Conservation (phyloP, 1,284 basidiomycete genomes). For the Prillingera fragicola region DNA sequence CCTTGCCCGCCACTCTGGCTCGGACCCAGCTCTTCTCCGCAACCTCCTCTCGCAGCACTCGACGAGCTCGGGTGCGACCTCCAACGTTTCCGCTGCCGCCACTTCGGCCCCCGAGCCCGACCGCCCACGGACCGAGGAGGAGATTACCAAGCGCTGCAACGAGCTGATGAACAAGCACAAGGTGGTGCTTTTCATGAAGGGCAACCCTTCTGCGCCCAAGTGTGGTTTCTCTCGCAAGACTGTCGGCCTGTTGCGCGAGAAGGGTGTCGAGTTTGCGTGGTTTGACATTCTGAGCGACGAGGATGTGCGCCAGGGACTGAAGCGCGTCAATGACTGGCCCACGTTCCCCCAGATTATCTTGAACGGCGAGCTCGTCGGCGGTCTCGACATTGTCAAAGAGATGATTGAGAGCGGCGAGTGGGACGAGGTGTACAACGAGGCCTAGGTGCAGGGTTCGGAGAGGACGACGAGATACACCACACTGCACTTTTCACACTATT, state of each 20-base stretch:
- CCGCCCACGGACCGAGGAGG: slow-evolving; percentile 43
- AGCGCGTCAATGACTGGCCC: slow-evolving; percentile 50
- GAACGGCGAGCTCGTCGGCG: slow-evolving; percentile 74
- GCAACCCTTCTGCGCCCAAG: slow-evolving; percentile 74
- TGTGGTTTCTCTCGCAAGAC: slow-evolving; percentile 77
- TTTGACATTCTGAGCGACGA: slow-evolving; percentile 71
- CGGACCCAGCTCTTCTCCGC: slow-evolving; percentile 68
- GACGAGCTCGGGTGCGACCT: slow-evolving; percentile 42
- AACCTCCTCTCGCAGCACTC: slow-evolving; percentile 60
- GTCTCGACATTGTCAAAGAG: slow-evolving; percentile 61
- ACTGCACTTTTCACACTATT: no score
- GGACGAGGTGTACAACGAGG: slow-evolving; percentile 36
- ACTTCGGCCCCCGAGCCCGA: slow-evolving; percentile 28
- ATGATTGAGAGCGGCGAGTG: slow-evolving; percentile 53
- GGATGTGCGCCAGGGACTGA: slow-evolving; percentile 58
- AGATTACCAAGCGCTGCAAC: slow-evolving; percentile 51
- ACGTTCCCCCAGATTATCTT: slow-evolving; percentile 67
- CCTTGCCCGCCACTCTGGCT: slow-evolving; percentile 73
- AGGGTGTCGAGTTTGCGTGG: slow-evolving; percentile 61
- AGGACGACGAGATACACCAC: no score
- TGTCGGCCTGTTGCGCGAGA: slow-evolving; percentile 59
- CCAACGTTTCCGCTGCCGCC: slow-evolving; percentile 38
- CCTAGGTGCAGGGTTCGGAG: not conserved
- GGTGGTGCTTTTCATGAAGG: slow-evolving; percentile 94
- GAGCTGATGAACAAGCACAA: slow-evolving; percentile 59